Conservation (phyloP, 1,139 yeast species). For the Suhomyces yuchorum region DNA sequence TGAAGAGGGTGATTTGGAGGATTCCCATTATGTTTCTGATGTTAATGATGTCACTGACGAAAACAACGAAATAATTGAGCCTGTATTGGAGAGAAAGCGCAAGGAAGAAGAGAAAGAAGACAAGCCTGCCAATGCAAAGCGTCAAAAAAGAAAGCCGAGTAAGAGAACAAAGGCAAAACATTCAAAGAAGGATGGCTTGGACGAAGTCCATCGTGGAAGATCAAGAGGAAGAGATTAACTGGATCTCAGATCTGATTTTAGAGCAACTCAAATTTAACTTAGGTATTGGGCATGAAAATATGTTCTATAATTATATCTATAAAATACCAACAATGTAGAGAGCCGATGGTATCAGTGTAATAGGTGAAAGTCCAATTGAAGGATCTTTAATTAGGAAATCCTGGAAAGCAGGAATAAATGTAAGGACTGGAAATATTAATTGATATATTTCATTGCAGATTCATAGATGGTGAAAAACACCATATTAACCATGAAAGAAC, state of each 20-base stretch:
- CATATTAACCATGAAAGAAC: constrained; percentile 74
- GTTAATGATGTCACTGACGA: constrained; percentile 31
- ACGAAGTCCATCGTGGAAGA: constrained; percentile 7
- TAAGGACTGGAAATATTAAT: too few species aligned
- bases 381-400: too few species aligned
- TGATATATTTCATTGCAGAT: constrained; percentile 46
- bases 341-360: not conserved
- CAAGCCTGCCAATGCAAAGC: not conserved
- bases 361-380: too few species aligned
- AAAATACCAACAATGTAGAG: not conserved
- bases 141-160: constrained; percentile 14
- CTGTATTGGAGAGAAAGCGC: constrained; percentile 16
- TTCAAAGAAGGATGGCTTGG: not conserved
- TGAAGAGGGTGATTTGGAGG: too few species aligned
- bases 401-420: too few species aligned
- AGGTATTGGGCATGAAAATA: not conserved
- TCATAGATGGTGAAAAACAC: constrained; percentile 77
- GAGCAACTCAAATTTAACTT: not conserved
- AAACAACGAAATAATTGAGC: too few species aligned
- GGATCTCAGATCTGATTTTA: too few species aligned
- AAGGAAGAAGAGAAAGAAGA: constrained; percentile 13
- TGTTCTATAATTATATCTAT: not conserved
- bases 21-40: too few species aligned
- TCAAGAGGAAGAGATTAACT: constrained; percentile 4
- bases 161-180: not conserved